Conservation (phyloP, 352 stramenopile genomes). For the Phytopythium montanum region DNA sequence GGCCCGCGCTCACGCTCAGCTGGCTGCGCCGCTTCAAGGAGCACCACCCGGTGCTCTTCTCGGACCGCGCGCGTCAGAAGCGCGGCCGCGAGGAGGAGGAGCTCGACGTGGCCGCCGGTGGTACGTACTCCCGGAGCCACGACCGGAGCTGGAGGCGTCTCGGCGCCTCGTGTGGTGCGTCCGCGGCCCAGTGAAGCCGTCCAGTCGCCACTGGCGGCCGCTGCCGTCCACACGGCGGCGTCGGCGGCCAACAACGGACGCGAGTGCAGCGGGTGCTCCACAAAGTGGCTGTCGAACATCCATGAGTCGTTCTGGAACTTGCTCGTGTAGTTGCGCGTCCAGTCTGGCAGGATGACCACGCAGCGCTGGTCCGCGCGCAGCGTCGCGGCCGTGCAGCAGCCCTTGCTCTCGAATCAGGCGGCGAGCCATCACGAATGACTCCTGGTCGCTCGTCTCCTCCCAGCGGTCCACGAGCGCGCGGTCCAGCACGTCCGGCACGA, state of each 20-base stretch:
- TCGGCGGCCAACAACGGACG: neutral
- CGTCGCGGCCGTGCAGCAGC: constrained; percentile 76
- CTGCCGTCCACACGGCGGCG: neutral
- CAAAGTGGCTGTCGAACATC: constrained; percentile 83
- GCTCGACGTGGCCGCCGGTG: neutral
- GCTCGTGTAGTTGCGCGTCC: constrained; percentile 97
- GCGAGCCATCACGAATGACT: constrained; percentile 93
- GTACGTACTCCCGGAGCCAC: neutral
- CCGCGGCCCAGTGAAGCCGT: neutral
- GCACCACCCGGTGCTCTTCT: constrained; percentile 8
- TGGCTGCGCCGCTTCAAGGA: constrained; percentile 11
- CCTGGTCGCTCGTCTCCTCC: constrained; percentile 94
- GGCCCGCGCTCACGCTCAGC: constrained; percentile 4
- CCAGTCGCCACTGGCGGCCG: constrained; percentile 1
- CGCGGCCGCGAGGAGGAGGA: constrained; percentile 8
- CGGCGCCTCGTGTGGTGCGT: neutral
- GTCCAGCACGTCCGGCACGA: constrained; percentile 94
- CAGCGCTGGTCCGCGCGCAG: constrained; percentile 89
- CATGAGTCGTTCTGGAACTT: constrained; percentile 96
- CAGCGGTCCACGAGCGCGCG: constrained; percentile 90
- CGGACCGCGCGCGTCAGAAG: constrained; percentile 9
- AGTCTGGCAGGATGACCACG: constrained; percentile 94
- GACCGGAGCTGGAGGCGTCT: neutral
- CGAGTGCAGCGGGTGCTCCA: constrained; percentile 26
- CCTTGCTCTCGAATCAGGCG: constrained; percentile 94